These are phyloP conservation scores for Cylindrotheca fusiformis DNA, from an alignment of 108 stramenopile species.

Conservation along the genomic window DNA sequence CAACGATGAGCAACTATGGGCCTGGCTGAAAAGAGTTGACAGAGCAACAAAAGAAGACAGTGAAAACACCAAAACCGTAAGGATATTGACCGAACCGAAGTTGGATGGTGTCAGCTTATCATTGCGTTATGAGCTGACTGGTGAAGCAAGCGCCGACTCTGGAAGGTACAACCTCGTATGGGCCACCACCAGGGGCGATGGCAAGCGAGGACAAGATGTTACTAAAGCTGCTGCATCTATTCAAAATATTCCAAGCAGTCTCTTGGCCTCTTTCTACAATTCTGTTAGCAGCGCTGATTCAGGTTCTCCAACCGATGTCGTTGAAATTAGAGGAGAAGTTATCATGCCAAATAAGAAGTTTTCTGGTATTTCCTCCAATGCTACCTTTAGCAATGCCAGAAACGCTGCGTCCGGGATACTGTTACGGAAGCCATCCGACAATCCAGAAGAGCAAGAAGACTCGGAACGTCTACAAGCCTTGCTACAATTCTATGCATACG, in stretches of 20 bases:
- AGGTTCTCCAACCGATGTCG: conserved; percentile 7
- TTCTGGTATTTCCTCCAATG: conserved; percentile 5
- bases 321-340: conserved; percentile 94
- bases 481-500: conserved; percentile 89
- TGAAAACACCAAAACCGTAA: conserved; percentile 19
- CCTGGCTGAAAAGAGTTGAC: conserved; percentile 65
- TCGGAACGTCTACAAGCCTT: conserved; percentile 43
- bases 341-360: conserved; percentile 64
- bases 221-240: conserved; percentile 39
- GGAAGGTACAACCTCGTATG: conserved; percentile 48
- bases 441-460: conserved; percentile 14
- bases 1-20: conserved; percentile 43
- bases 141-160: background rate
- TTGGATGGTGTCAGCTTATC: conserved; percentile 90
- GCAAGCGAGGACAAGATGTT: conserved; percentile 76
- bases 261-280: too few species aligned
- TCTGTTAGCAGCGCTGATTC: conserved; percentile 5
- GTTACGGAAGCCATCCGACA: conserved; percentile 59
- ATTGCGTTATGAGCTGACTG: conserved; percentile 56
- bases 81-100: conserved; percentile 89
- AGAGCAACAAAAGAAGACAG: conserved; percentile 18
- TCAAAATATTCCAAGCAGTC: conserved; percentile 10
- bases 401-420: conserved; percentile 93
- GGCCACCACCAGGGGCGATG: conserved; percentile 93
- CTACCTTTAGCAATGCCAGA: conserved; percentile 80